Percentiles rank a stretch among this genome's conserved stretches.
These are phyloP conservation scores for Pyrrhoderma noxium DNA, from an alignment of 1,284 basidiomycete species.

Conservation along the genomic window DNA sequence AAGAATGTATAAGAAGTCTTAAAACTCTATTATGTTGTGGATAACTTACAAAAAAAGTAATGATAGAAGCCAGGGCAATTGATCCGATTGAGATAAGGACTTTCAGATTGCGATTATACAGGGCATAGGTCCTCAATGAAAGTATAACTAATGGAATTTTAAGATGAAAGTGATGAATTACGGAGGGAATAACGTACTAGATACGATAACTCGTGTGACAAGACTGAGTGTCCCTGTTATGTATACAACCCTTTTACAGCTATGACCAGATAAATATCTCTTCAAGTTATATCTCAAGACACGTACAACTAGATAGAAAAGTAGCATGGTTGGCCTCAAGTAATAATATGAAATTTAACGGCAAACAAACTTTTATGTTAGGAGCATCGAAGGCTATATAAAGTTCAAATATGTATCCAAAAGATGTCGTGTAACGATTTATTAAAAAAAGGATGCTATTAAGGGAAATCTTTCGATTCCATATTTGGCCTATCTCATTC, in stretches of 20 bases:
- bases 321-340: no score
- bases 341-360: not conserved
- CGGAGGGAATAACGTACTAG: not conserved
- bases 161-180: not conserved
- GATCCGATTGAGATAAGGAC: not conserved
- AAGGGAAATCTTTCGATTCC: slow-evolving; percentile 6
- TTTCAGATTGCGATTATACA: slow-evolving; percentile 6
- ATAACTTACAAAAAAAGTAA: slow-evolving; percentile 5
- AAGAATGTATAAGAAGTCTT: no score
- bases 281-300: not conserved
- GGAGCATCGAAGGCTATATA: slow-evolving; percentile 11
- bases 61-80: slow-evolving; percentile 2
- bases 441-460: slow-evolving; percentile 12
- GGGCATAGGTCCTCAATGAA: slow-evolving; percentile 11
- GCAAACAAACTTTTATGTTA: not conserved
- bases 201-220: slow-evolving; percentile 9
- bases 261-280: not conserved
- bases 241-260: slow-evolving; percentile 9
- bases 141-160: slow-evolving; percentile 1
- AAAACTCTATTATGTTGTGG: no score
- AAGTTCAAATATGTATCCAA: slow-evolving; percentile 11
- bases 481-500: slow-evolving; percentile 7
- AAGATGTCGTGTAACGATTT: slow-evolving; percentile 13
- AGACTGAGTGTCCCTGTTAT: slow-evolving; percentile 4
- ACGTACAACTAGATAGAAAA: slow-evolving; percentile 1